These are phyloP conservation scores for Thoreauomyces humboldtii DNA, from an alignment of 192 early-diverging fungal genomes.

Conservation along the genomic window DNA sequence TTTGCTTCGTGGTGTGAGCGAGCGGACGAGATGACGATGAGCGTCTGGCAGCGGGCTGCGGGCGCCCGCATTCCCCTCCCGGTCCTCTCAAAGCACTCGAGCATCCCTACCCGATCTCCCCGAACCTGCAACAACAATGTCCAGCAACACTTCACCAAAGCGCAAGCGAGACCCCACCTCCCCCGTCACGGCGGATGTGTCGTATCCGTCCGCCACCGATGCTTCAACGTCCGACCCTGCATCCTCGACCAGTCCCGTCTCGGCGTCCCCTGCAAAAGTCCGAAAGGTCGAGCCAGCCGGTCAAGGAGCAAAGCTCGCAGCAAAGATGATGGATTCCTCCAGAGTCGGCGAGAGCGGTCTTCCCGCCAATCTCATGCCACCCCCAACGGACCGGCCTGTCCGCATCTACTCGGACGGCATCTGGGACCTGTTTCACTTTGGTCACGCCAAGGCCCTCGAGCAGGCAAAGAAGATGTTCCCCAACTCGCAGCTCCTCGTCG, in stretches of 20 bases:
- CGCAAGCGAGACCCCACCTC: not conserved
- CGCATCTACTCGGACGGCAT: slow-evolving; percentile 87
- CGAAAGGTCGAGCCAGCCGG: not conserved
- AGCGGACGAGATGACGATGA: too few species aligned
- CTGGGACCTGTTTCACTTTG: slow-evolving; percentile 82
- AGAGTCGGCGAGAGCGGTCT: slow-evolving; percentile 3
- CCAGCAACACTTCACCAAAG: too few species aligned
- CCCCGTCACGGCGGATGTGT: not conserved
- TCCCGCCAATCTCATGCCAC: slow-evolving; percentile 20
- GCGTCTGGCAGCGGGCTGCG: too few species aligned
- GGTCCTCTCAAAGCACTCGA: too few species aligned
- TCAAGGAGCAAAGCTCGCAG: slow-evolving; percentile 11
- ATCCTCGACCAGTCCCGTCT: not conserved
- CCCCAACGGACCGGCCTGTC: slow-evolving; percentile 41
- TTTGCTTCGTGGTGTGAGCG: too few species aligned
- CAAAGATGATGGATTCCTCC: slow-evolving; percentile 9
- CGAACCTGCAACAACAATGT: not conserved
- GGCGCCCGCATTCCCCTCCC: too few species aligned
- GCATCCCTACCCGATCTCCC: too few species aligned
- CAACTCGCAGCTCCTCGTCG: slow-evolving; percentile 73
- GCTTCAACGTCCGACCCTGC: not conserved
- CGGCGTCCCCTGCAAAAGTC: not conserved
- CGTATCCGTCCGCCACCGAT: not conserved
- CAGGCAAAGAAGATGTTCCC: slow-evolving; percentile 81
- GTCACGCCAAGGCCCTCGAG: slow-evolving; percentile 75